Evolutionary conservation across 2,329 filamentous ascomycete species (phyloP), one percentile per base, ranked within the genome.

Genomic region (Aspergillus transmontanensis): DNA sequence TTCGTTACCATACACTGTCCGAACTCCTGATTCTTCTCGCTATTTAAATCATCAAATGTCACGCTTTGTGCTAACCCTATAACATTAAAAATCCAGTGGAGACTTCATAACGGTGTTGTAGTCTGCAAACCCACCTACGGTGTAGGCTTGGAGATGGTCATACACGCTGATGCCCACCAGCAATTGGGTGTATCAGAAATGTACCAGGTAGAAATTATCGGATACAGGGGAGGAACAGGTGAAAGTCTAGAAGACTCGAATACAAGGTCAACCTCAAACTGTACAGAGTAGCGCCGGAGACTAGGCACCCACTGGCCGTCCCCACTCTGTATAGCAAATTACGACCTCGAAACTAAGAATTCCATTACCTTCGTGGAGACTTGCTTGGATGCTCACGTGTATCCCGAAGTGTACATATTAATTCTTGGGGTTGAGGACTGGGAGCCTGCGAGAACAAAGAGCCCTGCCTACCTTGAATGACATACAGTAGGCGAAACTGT

Each of bases 291-390:
- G 55, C 39, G 58, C 60, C 56, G 62, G 56, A 59, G 62, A 58
- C 51, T 55, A 48, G 39, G 19, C 39, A 41, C 46, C 46, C 54
- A 58, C 39, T 36, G 21, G n/a, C 21, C 9, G 34, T 16, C 59
- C 43, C 62, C 59, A 59, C 62, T 51, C 46, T 45, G 59, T 59
- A 45, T 43, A 30, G 14, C 48, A 59, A 64, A 59, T 61, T 61
- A 61, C 59, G 56, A 43, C 46, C 26, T 11, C 36, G 19, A 51
- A 21, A n/a, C 30, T 36, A 36, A 23, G 32, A 23, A 32, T 23
- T 36, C 19, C 50, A 34, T 21, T 54, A 6, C 9, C n/a, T 36
- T 36, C 19, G 4, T 12, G 19, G 50, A 54, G 30, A 26, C 28
- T 53, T 34, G 48, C 19, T 53, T 53, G 7, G 30, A 53, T 28